Conservation (phyloP, 768 basidiomycete species). For the Phanerochaete carnosa region DNA sequence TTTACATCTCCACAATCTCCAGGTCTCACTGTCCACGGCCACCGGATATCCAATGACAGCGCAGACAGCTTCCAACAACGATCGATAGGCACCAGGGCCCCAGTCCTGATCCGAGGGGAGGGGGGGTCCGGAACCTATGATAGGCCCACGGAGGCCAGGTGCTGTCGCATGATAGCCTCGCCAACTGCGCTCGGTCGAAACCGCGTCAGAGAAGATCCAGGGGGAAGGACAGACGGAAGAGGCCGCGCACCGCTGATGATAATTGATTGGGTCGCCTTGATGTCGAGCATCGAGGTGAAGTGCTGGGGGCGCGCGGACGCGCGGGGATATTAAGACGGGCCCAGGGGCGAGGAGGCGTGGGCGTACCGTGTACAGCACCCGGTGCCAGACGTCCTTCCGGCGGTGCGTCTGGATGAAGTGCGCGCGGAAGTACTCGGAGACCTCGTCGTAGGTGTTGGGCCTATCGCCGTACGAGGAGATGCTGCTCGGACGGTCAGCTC, state of each 20-base stretch:
- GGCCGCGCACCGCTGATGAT: conserved; percentile 65
- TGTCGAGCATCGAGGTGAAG: conserved; percentile 49
- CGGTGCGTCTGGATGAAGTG: conserved; percentile 83
- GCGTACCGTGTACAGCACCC: conserved; percentile 58
- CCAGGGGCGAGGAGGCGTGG: neutral
- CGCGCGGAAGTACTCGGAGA: conserved; percentile 83
- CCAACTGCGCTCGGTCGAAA: conserved; percentile 17
- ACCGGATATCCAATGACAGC: neutral
- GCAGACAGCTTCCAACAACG: neutral
- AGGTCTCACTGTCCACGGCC: neutral
- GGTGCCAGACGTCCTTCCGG: conserved; percentile 73
- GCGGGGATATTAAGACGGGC: neutral
- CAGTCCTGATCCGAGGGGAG: neutral
- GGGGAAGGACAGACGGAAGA: neutral
- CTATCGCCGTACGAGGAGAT: conserved; percentile 82
- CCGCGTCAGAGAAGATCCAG: neutral
- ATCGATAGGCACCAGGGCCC: neutral
- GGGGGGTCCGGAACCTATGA: conserved; percentile 12
- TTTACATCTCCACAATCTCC: neutral
- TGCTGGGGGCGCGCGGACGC: conserved; percentile 19
- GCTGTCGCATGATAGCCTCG: conserved; percentile 28
- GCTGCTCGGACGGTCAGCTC: conserved; percentile 31
- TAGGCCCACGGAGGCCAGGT: conserved; percentile 26
- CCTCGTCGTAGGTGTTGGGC: conserved; percentile 77
- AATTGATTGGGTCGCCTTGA: conserved; percentile 78